Evolutionary conservation across 2,329 filamentous ascomycete species (phyloP), one percentile per base, ranked within the genome.

Genomic region (Mariannaea elegans): DNA sequence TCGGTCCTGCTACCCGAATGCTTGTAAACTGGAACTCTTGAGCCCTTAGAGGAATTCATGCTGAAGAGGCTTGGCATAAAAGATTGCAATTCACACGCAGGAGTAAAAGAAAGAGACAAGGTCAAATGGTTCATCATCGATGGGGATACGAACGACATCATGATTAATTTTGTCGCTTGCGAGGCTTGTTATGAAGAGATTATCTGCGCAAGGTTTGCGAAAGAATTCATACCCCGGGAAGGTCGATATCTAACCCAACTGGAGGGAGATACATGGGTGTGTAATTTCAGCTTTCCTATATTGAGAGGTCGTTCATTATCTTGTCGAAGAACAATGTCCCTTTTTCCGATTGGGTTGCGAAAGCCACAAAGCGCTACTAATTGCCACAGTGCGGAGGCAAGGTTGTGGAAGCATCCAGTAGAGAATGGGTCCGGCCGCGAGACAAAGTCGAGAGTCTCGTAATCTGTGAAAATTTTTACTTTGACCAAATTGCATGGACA

Each of bases 81-180:
- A 32, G 48, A 51, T 42, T 51, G 48, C 24, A 51, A 51, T 6
- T 13, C 48, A 8, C 14, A 44, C 10, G 19, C 10, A 19, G 29
- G 16, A 46, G 8, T 46, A 19, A 54, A 54, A 21, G 39, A 38
- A 23, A 36, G 14, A 12, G 39, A 54, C 6, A 18, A 27, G 3
- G 31, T 38, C 29, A 54, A 54, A 14, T 54, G 50, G 50, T 45
- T 54, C 12, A 45, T 54, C 3, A 36, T 54, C 7, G n/a, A 45
- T 8, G 21, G 14, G 12, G 39, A 54, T 13, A 44, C 50, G 18
- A 54, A 54, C 21, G 39, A 45, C 10, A 29, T 54, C 14, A 54
- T 54, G 50, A 27, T 54, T 13, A 54, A 54, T 13, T 54, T 54
- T 36, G 12, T 54, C n/a, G 32, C 50, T 7, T 54, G 50, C 6